These are phyloP conservation scores for Candida lessepsii DNA, from an alignment of 805 yeast genomes.

Conservation along the genomic window DNA sequence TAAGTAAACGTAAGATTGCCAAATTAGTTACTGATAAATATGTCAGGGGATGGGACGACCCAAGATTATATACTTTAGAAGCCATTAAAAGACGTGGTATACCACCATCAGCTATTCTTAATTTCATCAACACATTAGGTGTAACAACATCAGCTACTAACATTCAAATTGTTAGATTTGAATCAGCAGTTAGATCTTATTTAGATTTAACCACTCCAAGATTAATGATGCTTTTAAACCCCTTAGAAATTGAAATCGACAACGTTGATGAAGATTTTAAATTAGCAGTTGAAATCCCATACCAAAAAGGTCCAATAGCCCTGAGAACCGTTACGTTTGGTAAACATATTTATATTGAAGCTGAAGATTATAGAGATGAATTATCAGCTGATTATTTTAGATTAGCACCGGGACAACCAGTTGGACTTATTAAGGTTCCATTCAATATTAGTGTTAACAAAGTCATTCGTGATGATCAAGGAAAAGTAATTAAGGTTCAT, in stretches of 20 bases:
- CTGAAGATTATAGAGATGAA: conserved; percentile 71
- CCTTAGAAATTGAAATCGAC: conserved; percentile 78
- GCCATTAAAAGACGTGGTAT: conserved; percentile 96
- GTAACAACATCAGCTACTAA: conserved; percentile 92
- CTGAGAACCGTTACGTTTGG: conserved; percentile 68
- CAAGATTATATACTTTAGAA: conserved; percentile 91
- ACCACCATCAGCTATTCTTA: conserved; percentile 96
- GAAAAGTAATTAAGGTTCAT: conserved; percentile 66
- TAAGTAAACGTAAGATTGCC: conserved; percentile 95
- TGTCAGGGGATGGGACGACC: conserved; percentile 98
- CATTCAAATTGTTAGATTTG: conserved; percentile 88
- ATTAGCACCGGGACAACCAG: conserved; percentile 90
- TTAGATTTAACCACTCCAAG: conserved; percentile 92
- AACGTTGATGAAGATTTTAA: conserved; percentile 71
- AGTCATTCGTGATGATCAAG: conserved; percentile 44
- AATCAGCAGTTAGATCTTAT: conserved; percentile 80
- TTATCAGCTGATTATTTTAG: conserved; percentile 82
- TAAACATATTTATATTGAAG: conserved; percentile 78
- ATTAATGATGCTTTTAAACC: conserved; percentile 88
- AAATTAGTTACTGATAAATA: conserved; percentile 75
- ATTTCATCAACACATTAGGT: conserved; percentile 92
- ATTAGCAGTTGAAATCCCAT: conserved; percentile 75
- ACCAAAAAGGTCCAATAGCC: conserved; percentile 78
- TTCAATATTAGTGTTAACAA: conserved; percentile 69
- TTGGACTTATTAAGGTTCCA: conserved; percentile 92